Evolutionary conservation across 2,329 filamentous ascomycete genomes (phyloP), one percentile per base, ranked within the genome.

Genomic region (Fusarium tjaetaba): DNA sequence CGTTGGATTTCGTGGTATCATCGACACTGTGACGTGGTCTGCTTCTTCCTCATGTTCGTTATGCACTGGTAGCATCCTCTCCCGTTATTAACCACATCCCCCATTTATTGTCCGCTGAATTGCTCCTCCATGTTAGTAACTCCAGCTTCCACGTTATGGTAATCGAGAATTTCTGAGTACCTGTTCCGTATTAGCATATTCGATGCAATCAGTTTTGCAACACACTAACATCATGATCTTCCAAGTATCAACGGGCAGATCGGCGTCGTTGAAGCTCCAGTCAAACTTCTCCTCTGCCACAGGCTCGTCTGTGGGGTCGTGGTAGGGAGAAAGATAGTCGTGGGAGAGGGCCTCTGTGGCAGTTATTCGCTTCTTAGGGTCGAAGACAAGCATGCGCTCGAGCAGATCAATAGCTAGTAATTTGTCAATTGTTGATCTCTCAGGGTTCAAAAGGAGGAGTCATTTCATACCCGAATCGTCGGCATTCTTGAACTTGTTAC

Each of bases 231-330:
- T 99, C 96, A 98, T 99, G 82, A 99, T 98, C 87, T 99, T 99
- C 96, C 96, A 99, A n/a, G 95, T 97, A 81, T 99, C 96, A 57
- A 98, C 95, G 2, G 96, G 96, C 65, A 99, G 87, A 81, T 99
- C 96, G 53, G 96, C 96, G 79, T 99, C 96, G 83, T 98, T 98
- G 86, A 99, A 99, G 61, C 95, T 98, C 96, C 96, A 99, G 82
- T 99, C 96, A 79, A 99, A 99, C 86, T 97, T 98, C 87, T 98
- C 95, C 70, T 97, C 94, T 28, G 96, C 94, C 22, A 95, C 92
- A 3, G 96, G 96, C 87, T 99, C 96, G 80, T 99, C 96, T 49
- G 94, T 96, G 14, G 96, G 95, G 81, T 99, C 96, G 84, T 99
- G 96, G 86, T 99, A 99, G 13, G 96, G 96, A 15, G 94, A 90